Evolutionary conservation across 2,329 filamentous ascomycete genomes (phyloP), one percentile per base, ranked within the genome.

Genomic region (Fusarium nurragi): DNA sequence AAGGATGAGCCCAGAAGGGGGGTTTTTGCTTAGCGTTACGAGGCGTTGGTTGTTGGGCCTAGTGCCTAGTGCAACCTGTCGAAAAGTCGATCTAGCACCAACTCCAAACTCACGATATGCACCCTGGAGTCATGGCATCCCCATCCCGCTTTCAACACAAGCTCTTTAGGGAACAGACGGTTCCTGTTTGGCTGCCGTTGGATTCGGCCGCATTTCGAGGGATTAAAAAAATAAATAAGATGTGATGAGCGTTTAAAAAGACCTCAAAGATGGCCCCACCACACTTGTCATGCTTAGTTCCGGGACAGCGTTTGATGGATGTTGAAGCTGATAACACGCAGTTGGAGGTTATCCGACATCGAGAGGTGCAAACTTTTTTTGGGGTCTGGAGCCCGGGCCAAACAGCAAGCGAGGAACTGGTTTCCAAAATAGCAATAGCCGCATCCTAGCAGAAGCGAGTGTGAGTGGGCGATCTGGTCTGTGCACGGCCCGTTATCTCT

Each of bases 401-500:
- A 14, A 14, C n/a, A n/a, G 16, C 8, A 65, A 51, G 49, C 61
- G 65, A 38, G 39, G 53, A 28, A 39, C 40, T 41, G 39, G 28
- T 23, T 22, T 48, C 51, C 36, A 54, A 65, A 61, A 49, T 54
- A 60, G 61, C 43, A 36, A 14, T 18, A n/a, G n/a, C 23, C 39
- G 23, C 28, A 26, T 18, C 46, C 38, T 13, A 21, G 36, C 36
- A 28, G 46, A 50, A 38, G 43, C 19, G 47, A 50, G 37, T 65
- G 63, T 63, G 63, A 53, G 63, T 66, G 55, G 59, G 46, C 46
- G 62, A 60, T 51, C 37, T 67, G 60, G 64, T 51, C 64, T 63
- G 64, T 67, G 64, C 64, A 41, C 34, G 26, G 34, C 40, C 43
- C 51, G 63, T 67, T 67, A 67, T 67, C 64, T 67, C 38, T 53